Evolutionary conservation across 2,329 filamentous ascomycete genomes (phyloP).

Genomic region (Colletotrichum magnum): DNA sequence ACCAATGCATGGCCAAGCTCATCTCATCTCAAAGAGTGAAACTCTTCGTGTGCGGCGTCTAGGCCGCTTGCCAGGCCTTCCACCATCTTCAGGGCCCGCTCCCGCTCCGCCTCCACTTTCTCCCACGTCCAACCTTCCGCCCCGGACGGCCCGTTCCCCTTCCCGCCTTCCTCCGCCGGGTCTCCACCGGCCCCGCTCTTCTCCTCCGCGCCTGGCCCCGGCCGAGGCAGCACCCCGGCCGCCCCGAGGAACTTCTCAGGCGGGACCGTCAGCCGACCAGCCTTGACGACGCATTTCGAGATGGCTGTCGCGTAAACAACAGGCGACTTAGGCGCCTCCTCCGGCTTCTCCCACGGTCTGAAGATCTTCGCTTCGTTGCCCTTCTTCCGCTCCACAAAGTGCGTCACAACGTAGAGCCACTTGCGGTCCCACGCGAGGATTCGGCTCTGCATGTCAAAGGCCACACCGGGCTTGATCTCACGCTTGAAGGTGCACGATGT

Average conservation of each 20-base stretch:
- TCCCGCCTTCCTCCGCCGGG: background rate
- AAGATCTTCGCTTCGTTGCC: slow-evolving; percentile 54
- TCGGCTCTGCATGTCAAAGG: slow-evolving; percentile 79
- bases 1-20: background rate
- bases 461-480: slow-evolving; percentile 78
- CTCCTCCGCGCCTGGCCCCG: background rate
- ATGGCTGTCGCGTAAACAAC: slow-evolving; percentile 75
- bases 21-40: slow-evolving; percentile 12
- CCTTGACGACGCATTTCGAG: slow-evolving; percentile 87
- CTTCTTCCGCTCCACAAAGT: slow-evolving; percentile 47
- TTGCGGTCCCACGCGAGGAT: slow-evolving; percentile 49
- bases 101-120: slow-evolving; percentile 30
- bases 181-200: background rate
- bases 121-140: slow-evolving; percentile 31
- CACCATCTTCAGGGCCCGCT: slow-evolving; percentile 15
- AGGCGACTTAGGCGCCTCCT: slow-evolving; percentile 51
- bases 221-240: slow-evolving; percentile 18
- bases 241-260: slow-evolving; percentile 58
- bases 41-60: slow-evolving; percentile 31
- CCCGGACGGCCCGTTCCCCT: background rate
- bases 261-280: slow-evolving; percentile 85
- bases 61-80: slow-evolving; percentile 27
- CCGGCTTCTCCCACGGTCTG: slow-evolving; percentile 60
- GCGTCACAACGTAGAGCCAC: slow-evolving; percentile 49
- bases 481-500: slow-evolving; percentile 81